Percentiles rank a stretch among this genome's conserved stretches.
Evolutionary conservation across 441 rosid genomes (phyloP).

Genomic region (Populus trichocarpa): DNA sequence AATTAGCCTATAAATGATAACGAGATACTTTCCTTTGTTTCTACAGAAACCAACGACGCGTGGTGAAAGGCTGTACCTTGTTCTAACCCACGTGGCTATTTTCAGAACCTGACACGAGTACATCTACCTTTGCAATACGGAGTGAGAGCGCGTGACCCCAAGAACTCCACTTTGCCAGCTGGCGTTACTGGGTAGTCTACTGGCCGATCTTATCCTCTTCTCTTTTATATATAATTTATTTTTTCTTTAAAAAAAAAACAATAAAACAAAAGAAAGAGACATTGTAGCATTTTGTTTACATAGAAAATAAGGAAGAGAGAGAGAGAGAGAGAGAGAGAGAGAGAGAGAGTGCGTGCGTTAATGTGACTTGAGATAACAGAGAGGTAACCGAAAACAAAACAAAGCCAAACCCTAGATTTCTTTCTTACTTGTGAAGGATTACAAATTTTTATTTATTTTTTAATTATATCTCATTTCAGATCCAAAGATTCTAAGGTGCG

Average conservation of each 20-base stretch:
- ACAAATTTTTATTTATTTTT: background rate
- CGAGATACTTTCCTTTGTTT: background rate
- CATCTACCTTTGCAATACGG: background rate
- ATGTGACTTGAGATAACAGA: constrained; percentile 24
- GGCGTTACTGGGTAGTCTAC: constrained; percentile 46
- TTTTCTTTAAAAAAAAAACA: background rate
- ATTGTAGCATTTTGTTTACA: background rate
- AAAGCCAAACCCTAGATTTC: constrained; percentile 49
- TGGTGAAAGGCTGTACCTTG: background rate
- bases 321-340: background rate
- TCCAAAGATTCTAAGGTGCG: constrained; percentile 20
- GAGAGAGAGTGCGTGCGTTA: constrained; percentile 7
- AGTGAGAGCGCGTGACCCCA: constrained; percentile 39
- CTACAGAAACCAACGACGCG: background rate
- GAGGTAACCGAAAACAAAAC: constrained; percentile 22
- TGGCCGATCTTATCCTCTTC: constrained; percentile 79
- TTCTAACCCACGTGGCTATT: background rate
- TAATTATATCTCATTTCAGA: constrained; percentile 18
- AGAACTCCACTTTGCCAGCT: constrained; percentile 44
- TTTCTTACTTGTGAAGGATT: constrained; percentile 15
- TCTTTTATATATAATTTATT: background rate
- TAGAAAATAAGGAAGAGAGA: background rate
- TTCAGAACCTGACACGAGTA: constrained; percentile 15
- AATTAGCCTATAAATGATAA: background rate
- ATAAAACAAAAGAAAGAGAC: background rate